A percentile compares a stretch with the other conserved stretches of the same genome.
These are phyloP conservation scores for Aspergillus pseudotamarii DNA, from an alignment of 2,329 filamentous ascomycete species.

Conservation along the genomic window DNA sequence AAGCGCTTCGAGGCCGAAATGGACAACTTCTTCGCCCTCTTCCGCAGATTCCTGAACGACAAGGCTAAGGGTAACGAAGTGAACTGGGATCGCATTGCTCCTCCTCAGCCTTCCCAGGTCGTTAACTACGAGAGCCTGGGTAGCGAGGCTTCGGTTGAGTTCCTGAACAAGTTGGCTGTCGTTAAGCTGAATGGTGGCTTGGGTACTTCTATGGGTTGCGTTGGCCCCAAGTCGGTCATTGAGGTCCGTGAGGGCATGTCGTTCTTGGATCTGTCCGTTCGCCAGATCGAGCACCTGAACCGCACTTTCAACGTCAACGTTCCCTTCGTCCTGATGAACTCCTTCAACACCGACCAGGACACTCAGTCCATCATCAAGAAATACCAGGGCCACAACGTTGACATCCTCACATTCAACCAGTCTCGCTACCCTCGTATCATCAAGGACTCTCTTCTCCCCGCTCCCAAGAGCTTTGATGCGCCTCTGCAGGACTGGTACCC, in stretches of 20 bases:
- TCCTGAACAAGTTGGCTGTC: conserved; percentile 95
- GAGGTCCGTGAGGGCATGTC: conserved; percentile 99
- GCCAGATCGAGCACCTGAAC: conserved; percentile 99
- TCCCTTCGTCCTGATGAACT: conserved; percentile 99
- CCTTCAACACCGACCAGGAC: conserved; percentile 99
- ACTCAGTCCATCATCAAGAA: conserved; percentile 99
- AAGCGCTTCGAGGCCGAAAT: conserved; percentile 97
- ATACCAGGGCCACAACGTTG: conserved; percentile 99
- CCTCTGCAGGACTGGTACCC: conserved; percentile 97
- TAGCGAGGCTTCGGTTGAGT: conserved; percentile 87
- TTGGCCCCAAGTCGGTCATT: conserved; percentile 98
- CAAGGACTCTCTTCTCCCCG: conserved; percentile 96
- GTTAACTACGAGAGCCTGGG: conserved; percentile 90
- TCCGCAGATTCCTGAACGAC: conserved; percentile 97
- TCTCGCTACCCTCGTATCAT: conserved; percentile 96
- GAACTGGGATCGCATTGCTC: conserved; percentile 96
- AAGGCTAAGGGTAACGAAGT: conserved; percentile 96
- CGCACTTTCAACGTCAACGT: conserved; percentile 97
- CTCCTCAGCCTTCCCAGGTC: conserved; percentile 89
- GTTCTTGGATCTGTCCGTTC: conserved; percentile 96
- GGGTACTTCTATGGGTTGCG: conserved; percentile 99
- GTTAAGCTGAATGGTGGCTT: conserved; percentile 99
- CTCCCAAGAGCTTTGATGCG: conserved; percentile 85
- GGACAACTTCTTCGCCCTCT: conserved; percentile 99
- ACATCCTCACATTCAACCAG: conserved; percentile 99